Conservation (phyloP, 2,329 filamentous ascomycete species). For the Aspergillus neoniger region DNA sequence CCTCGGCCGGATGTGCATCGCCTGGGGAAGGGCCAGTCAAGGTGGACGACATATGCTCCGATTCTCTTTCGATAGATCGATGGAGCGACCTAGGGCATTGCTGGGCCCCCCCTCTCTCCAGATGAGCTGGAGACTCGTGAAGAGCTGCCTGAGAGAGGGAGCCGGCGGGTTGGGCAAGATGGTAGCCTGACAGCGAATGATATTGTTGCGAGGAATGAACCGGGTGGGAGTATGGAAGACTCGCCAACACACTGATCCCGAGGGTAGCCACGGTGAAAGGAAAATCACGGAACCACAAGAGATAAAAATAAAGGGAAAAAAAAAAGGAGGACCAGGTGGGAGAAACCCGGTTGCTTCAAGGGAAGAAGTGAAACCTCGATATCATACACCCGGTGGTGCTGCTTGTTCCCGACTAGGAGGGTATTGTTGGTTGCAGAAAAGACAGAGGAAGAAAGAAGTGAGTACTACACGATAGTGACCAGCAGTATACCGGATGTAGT, state of each 20-base stretch:
- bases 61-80: slow-evolving; percentile 31
- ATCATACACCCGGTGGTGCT: neutral
- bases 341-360: neutral
- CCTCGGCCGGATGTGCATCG: slow-evolving; percentile 28
- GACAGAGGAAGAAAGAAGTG: neutral
- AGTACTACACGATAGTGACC: slow-evolving; percentile 3
- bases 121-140: slow-evolving; percentile 34
- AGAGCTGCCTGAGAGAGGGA: slow-evolving; percentile 42
- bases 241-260: slow-evolving; percentile 39
- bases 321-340: neutral
- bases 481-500: slow-evolving; percentile 1
- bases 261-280: slow-evolving; percentile 45
- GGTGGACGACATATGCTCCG: slow-evolving; percentile 44
- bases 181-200: slow-evolving; percentile 32
- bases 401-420: neutral
- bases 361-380: slow-evolving; percentile 5
- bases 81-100: slow-evolving; percentile 38
- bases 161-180: slow-evolving; percentile 26
- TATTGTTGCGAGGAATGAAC: slow-evolving; percentile 36
- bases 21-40: slow-evolving; percentile 33
- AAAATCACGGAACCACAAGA: slow-evolving; percentile 8
- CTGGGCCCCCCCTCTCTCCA: slow-evolving; percentile 43
- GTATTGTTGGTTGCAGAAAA: neutral
- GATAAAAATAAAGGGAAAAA: slow-evolving; percentile 9
- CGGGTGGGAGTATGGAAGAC: slow-evolving; percentile 34